These are phyloP conservation scores for Amphirosellinia nigrospora DNA, from an alignment of 495 filamentous ascomycete species.

Conservation along the genomic window DNA sequence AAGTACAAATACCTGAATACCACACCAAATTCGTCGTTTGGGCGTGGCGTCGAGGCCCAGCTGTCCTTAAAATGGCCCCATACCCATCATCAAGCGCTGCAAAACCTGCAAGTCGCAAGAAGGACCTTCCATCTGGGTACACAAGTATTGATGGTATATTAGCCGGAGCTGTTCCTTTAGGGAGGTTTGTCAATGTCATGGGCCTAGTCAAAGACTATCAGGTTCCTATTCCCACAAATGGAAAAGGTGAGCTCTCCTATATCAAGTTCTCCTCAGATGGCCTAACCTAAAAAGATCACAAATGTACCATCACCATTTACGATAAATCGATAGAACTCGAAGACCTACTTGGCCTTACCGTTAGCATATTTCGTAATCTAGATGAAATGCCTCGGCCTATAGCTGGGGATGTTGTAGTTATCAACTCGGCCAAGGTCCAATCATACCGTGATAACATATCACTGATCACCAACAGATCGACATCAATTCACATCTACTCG, in stretches of 20 bases:
- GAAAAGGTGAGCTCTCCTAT: slow-evolving; percentile 43
- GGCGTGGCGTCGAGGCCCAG: not conserved
- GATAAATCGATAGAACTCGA: slow-evolving; percentile 48
- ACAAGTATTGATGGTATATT: slow-evolving; percentile 39
- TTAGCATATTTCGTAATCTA: slow-evolving; percentile 52
- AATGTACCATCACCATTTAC: slow-evolving; percentile 45
- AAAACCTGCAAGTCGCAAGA: slow-evolving; percentile 11
- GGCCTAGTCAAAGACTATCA: slow-evolving; percentile 58
- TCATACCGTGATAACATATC: slow-evolving; percentile 38
- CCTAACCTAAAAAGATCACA: slow-evolving; percentile 45
- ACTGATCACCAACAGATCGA: slow-evolving; percentile 45
- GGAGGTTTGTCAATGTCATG: slow-evolving; percentile 52
- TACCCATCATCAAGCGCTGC: slow-evolving; percentile 28
- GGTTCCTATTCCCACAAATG: slow-evolving; percentile 47
- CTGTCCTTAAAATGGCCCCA: slow-evolving; percentile 23
- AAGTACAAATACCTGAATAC: not conserved
- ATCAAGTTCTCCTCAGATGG: not conserved
- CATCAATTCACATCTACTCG: slow-evolving; percentile 47
- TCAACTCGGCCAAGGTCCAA: slow-evolving; percentile 49
- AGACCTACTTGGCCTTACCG: slow-evolving; percentile 33
- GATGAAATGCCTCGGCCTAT: slow-evolving; percentile 48
- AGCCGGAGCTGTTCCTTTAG: slow-evolving; percentile 30
- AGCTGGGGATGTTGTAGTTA: slow-evolving; percentile 49
- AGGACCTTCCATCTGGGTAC: slow-evolving; percentile 41
- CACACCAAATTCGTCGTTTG: not conserved